These are phyloP conservation scores for Podospora didyma DNA, from an alignment of 495 filamentous ascomycete species.

Conservation along the genomic window DNA sequence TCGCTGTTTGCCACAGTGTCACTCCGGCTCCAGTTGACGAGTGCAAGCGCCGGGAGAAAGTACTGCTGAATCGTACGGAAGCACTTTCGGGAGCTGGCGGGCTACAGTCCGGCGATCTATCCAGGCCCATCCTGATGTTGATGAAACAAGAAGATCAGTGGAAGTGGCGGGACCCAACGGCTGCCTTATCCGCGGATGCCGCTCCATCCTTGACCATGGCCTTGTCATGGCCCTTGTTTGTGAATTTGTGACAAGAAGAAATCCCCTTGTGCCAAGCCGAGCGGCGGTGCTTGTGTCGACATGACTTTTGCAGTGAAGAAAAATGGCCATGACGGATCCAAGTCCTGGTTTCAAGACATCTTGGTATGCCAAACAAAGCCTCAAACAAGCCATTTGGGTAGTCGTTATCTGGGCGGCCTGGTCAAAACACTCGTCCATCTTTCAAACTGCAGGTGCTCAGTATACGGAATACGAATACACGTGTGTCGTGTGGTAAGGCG, in stretches of 20 bases:
- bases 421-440: too few species aligned
- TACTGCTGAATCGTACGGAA: neutral
- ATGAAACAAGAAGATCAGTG: too few species aligned
- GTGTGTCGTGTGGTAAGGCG: too few species aligned
- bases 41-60: neutral
- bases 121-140: too few species aligned
- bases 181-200: neutral
- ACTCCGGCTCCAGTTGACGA: neutral
- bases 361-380: neutral
- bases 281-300: neutral
- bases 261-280: neutral
- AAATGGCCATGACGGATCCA: neutral
- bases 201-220: neutral
- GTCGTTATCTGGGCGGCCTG: too few species aligned
- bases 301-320: neutral
- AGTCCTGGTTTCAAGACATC: neutral
- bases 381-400: too few species aligned
- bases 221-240: constrained; percentile 1
- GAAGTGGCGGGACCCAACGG: too few species aligned
- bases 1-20: neutral
- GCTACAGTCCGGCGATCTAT: too few species aligned
- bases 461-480: too few species aligned
- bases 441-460: too few species aligned
- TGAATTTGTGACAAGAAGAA: constrained; percentile 5
- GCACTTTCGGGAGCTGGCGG: too few species aligned